These are phyloP conservation scores for Scedosporium boydii DNA, from an alignment of 2,329 filamentous ascomycete species.

Conservation along the genomic window DNA sequence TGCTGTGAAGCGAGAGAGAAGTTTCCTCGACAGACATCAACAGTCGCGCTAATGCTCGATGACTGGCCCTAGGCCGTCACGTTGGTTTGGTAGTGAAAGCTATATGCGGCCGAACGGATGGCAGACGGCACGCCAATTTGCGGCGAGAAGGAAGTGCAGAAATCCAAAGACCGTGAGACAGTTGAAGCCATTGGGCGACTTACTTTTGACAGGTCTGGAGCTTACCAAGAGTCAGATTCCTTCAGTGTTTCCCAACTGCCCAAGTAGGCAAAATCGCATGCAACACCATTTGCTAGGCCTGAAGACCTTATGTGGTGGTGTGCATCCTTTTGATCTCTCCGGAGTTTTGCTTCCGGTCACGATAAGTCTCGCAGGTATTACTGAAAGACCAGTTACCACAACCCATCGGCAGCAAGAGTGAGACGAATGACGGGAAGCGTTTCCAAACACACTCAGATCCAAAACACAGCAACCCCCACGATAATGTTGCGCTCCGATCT, in stretches of 20 bases:
- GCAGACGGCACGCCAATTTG: background rate
- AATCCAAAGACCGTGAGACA: background rate
- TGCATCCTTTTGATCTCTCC: too few relatives aligned
- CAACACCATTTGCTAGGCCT: too few relatives aligned
- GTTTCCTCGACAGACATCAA: background rate
- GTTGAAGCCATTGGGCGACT: background rate
- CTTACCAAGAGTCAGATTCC: background rate
- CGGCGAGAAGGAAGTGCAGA: background rate
- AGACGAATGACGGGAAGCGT: background rate
- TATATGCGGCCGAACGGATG: background rate
- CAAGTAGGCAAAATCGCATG: too few relatives aligned
- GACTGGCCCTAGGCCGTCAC: background rate
- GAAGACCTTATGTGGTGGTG: too few relatives aligned
- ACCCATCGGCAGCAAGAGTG: too few relatives aligned
- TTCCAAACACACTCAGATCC: background rate
- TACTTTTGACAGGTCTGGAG: background rate
- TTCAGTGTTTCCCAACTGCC: too few relatives aligned
- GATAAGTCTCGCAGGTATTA: too few relatives aligned
- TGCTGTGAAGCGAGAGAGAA: background rate
- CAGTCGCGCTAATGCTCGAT: background rate
- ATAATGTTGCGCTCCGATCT: background rate
- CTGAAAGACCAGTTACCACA: too few relatives aligned
- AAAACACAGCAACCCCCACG: background rate
- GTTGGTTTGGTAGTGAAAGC: background rate
- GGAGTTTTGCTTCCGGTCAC: too few relatives aligned